Evolutionary conservation across 2,329 filamentous ascomycete species (phyloP), one percentile per base, ranked within the genome.

Genomic region (Gremmenia infestans): DNA sequence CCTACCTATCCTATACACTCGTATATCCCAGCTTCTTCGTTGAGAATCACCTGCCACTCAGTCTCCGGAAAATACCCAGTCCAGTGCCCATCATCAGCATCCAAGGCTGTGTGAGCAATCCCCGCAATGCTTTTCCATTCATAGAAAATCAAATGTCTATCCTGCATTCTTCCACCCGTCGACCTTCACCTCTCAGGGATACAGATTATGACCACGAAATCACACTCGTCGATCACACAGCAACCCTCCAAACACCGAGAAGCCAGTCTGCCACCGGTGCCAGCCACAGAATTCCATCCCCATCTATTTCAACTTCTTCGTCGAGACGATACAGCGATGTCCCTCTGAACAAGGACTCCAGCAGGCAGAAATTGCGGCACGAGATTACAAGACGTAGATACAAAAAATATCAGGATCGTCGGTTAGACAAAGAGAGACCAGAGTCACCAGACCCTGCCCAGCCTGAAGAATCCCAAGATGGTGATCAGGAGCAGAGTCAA

Each of bases 151-250:
- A 62, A 62, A 65, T 67, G 65, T 60, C 64, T 60, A 54, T 61
- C 48, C 50, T 66, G 47, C 65, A 65, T 46, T 63, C 64, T 5
- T 64, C 64, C 17, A 61, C 53, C 37, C 82, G 82, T 66, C 81
- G 83, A 65, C 79, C 75, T 39, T 68, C 75, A 51, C 73, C 75
- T 54, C 74, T 84, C 55, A 78, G 79, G 69, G 81, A 85, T 61
- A 74, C 73, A 68, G 82, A 87, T 63, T 87, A 86, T 67, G 84
- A 87, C 65, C 87, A 89, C 71, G 84, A 86, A 69, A 91, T 92
- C 67, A 73, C 70, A 62, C 81, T 92, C 39, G 76, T 89, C 62
- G 86, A 90, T 70, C 62, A 62, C 48, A 66, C 66, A 8, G 52
- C 49, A 25, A 49, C 50, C 23, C 56, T 52, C 12, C 36, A 32